Conservation (phyloP, 2,329 filamentous ascomycete genomes). For the Plectosphaerella cucumerina region DNA sequence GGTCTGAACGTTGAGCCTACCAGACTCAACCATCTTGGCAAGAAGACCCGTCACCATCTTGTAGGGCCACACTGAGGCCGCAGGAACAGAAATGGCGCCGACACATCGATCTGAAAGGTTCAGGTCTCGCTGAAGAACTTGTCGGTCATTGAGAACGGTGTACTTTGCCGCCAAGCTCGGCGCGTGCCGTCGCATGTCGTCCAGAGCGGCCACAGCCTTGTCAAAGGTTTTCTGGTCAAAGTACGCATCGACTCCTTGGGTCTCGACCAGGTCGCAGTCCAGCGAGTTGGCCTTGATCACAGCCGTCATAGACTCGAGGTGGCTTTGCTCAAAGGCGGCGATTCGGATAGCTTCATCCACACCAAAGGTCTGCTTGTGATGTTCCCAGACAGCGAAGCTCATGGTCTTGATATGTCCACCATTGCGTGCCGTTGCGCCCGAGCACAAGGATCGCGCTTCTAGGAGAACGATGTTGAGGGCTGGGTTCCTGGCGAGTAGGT, state of each 20-base stretch:
- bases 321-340: constrained; percentile 7
- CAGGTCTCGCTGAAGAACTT: constrained; percentile 5
- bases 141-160: constrained; percentile 7
- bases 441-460: constrained; percentile 14
- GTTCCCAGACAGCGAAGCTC: constrained; percentile 7
- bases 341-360: constrained; percentile 9
- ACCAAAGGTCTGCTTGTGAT: constrained; percentile 9
- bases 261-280: constrained; percentile 11
- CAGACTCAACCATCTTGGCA: background rate
- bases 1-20: constrained; percentile 15
- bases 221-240: constrained; percentile 11
- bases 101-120: constrained; percentile 6
- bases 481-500: constrained; percentile 9
- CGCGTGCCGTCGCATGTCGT: constrained; percentile 11
- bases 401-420: constrained; percentile 14
- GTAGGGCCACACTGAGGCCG: constrained; percentile 18
- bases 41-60: constrained; percentile 14
- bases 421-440: constrained; percentile 1
- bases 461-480: constrained; percentile 11
- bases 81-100: constrained; percentile 12
- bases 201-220: constrained; percentile 9
- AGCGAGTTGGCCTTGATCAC: background rate
- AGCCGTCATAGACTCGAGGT: constrained; percentile 5
- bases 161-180: constrained; percentile 9
- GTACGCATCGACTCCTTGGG: constrained; percentile 9